Conservation (phyloP, 1,139 yeast genomes). For the Kazachstania sp. region DNA sequence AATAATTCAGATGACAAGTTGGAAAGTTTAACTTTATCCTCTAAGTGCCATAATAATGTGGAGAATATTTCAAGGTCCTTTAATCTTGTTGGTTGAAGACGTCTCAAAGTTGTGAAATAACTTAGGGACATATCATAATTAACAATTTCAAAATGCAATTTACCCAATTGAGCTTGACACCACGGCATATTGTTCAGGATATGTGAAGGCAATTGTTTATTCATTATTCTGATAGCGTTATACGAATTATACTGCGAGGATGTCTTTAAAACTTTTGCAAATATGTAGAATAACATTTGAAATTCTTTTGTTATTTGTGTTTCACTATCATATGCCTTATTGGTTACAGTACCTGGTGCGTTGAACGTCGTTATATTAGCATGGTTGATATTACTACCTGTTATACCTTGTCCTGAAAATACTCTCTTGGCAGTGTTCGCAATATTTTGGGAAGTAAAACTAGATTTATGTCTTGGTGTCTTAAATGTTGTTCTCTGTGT, state of each 20-base stretch:
- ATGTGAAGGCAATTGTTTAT: slow-evolving; percentile 55
- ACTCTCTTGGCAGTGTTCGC: slow-evolving; percentile 3
- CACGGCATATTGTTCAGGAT: slow-evolving; percentile 59
- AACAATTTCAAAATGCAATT: slow-evolving; percentile 78
- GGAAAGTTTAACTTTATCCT: slow-evolving; percentile 72
- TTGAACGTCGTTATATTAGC: neutral
- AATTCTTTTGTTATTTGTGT: slow-evolving; percentile 5
- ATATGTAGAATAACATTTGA: slow-evolving; percentile 42
- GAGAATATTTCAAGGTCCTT: slow-evolving; percentile 90
- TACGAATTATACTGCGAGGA: slow-evolving; percentile 67
- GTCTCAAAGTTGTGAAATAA: slow-evolving; percentile 55
- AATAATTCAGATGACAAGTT: slow-evolving; percentile 74
- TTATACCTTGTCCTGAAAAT: neutral
- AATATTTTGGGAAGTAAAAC: slow-evolving; percentile 5
- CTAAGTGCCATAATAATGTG: slow-evolving; percentile 87
- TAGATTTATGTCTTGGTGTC: slow-evolving; percentile 17
- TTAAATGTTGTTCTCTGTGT: slow-evolving; percentile 12
- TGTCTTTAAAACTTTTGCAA: slow-evolving; percentile 61
- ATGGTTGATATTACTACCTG: neutral
- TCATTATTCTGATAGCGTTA: slow-evolving; percentile 65
- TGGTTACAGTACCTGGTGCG: neutral
- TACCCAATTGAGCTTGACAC: slow-evolving; percentile 73
- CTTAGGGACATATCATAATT: slow-evolving; percentile 70
- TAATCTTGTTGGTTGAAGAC: slow-evolving; percentile 67
- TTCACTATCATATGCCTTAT: neutral